Evolutionary conservation across 2,329 filamentous ascomycete genomes (phyloP), one percentile per base, ranked within the genome.

Genomic region (Fusarium transvaalense): DNA sequence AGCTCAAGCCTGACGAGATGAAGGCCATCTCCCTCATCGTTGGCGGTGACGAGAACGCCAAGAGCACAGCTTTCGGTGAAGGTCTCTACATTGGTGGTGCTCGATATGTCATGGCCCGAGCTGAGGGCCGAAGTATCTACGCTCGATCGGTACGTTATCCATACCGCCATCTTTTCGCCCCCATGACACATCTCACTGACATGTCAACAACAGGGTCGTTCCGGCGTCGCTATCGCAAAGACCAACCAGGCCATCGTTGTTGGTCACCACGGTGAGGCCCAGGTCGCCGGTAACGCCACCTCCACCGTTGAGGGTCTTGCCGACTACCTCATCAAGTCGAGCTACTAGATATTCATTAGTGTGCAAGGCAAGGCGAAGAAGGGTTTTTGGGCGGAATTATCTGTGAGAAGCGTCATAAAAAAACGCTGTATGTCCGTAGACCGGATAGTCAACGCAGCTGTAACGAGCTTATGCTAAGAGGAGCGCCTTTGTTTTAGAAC

Each of bases 181-280:
- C 29, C 29, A 31, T 15, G 46, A 38, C 41, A 29, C 48, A 46
- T 19, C 19, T 42, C 32, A 45, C 55, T 68, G 47, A 66, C 32
- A 9, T 21, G 27, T 55, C 12, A 3, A 56, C 23, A 32, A 66
- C 69, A 88, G 85, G 93, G 92, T 74, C 92, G 91, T 78, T 88
- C 91, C 78, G 96, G 96, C 71, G 82, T 97, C 76, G 85, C 91
- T 77, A 88, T 96, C 75, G 90, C 90, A 82, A 97, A 97, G 86
- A 97, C 95, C 76, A 90, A 86, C 76, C 91, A 97, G 82, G 93
- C 94, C 73, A 90, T 98, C 79, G 88, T 99, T 78, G 83, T 99
- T 78, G 92, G 89, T 73, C 93, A 97, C 85, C 93, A 98, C 86
- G 86, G 85, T 72, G 93, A 97, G 79, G 79, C 80, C 66, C 83